Percentiles rank a stretch among this genome's conserved stretches.
These are phyloP conservation scores for Apiospora saccharicola DNA, from an alignment of 2,329 filamentous ascomycete genomes.

Conservation along the genomic window DNA sequence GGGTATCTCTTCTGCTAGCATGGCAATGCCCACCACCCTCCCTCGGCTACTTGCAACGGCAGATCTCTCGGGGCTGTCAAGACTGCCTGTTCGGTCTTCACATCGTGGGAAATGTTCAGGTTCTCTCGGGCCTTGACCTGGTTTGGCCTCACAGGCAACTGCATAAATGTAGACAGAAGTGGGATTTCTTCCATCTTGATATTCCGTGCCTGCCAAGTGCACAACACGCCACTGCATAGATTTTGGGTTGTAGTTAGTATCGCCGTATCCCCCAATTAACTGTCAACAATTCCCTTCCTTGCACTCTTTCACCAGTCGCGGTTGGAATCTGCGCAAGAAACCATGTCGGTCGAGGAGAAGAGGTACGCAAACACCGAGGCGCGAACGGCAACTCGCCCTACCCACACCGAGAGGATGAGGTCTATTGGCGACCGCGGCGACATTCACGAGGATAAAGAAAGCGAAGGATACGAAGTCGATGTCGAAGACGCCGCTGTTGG, in stretches of 20 bases:
- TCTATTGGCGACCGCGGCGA: constrained; percentile 25
- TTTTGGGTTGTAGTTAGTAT: background rate
- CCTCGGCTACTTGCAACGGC: constrained; percentile 10
- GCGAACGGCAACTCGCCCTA: background rate
- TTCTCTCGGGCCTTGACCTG: background rate
- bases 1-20: background rate
- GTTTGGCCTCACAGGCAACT: background rate
- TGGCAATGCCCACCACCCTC: background rate
- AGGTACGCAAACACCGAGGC: too few relatives aligned
- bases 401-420: background rate
- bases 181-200: background rate
- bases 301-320: background rate
- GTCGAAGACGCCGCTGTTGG: constrained; percentile 38
- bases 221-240: background rate
- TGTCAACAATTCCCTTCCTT: too few relatives aligned
- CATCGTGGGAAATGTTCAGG: background rate
- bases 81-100: background rate
- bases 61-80: background rate
- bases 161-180: background rate
- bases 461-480: constrained; percentile 48
- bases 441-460: constrained; percentile 46
- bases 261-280: background rate
- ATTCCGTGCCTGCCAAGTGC: background rate
- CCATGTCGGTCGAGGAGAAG: background rate
- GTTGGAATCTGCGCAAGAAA: background rate